Evolutionary conservation across 805 yeast species (phyloP).

Genomic region (Metschnikowia colocasiae): DNA sequence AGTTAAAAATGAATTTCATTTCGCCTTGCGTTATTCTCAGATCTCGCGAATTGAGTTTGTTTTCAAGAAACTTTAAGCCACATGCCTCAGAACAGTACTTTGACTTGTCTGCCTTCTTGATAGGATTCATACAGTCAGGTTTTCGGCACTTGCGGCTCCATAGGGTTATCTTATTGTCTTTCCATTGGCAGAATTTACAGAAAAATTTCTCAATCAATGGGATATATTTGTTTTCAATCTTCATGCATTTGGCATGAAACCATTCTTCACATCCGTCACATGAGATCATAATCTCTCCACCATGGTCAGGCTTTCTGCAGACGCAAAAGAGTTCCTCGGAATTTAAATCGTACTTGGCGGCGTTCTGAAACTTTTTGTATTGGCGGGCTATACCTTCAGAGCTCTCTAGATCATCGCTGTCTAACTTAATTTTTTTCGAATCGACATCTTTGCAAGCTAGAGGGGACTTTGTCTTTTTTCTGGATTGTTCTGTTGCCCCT

Average conservation of each 20-base stretch:
- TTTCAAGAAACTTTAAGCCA: slow-evolving; percentile 47
- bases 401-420: slow-evolving; percentile 21
- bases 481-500: slow-evolving; percentile 1
- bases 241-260: slow-evolving; percentile 83
- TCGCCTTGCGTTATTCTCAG: slow-evolving; percentile 15
- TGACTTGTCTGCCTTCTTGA: slow-evolving; percentile 39
- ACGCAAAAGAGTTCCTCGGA: slow-evolving; percentile 70
- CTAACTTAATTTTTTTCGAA: slow-evolving; percentile 11
- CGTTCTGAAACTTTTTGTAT: slow-evolving; percentile 31
- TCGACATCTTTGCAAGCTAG: slow-evolving; percentile 8
- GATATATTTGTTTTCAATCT: slow-evolving; percentile 47
- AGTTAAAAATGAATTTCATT: slow-evolving; percentile 25
- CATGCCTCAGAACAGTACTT: slow-evolving; percentile 78
- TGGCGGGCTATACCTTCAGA: slow-evolving; percentile 34
- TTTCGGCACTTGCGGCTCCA: slow-evolving; percentile 81
- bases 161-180: slow-evolving; percentile 46
- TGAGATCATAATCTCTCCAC: slow-evolving; percentile 79
- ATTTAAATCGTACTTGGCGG: slow-evolving; percentile 43
- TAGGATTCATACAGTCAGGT: slow-evolving; percentile 53
- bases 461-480: slow-evolving; percentile 17
- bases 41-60: slow-evolving; percentile 21
- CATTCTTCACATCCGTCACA: slow-evolving; percentile 96
- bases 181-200: slow-evolving; percentile 70
- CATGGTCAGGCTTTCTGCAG: slow-evolving; percentile 75
- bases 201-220: slow-evolving; percentile 59